Evolutionary conservation across 768 basidiomycete species (phyloP).

Genomic region (Rhodotorula paludigena): DNA sequence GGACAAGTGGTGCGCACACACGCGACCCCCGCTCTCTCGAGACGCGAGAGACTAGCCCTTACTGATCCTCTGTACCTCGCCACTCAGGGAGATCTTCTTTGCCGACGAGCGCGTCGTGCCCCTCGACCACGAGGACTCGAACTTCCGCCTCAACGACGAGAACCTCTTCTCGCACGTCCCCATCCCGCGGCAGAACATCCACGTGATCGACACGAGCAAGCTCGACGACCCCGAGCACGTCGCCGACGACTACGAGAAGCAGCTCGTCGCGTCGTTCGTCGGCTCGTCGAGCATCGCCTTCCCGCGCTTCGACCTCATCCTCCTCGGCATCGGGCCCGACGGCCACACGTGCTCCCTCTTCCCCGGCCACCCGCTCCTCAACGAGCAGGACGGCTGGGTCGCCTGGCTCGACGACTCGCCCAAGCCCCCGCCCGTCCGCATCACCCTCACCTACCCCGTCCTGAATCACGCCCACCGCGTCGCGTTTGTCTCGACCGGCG

Average conservation of each 20-base stretch:
- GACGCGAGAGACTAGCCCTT: neutral
- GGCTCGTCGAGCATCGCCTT: conserved; percentile 89
- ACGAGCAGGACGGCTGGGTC: conserved; percentile 90
- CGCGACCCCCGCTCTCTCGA: neutral
- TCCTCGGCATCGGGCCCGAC: conserved; percentile 76
- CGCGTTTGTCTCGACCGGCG: conserved; percentile 82
- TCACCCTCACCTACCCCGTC: conserved; percentile 87
- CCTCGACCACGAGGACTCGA: conserved; percentile 86
- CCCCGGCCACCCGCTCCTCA: conserved; percentile 78
- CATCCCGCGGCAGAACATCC: conserved; percentile 70
- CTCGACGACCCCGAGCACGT: conserved; percentile 49
- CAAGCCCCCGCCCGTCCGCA: conserved; percentile 81
- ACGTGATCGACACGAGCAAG: conserved; percentile 63
- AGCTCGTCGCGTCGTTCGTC: conserved; percentile 84
- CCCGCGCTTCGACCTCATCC: conserved; percentile 93
- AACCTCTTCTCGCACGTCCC: conserved; percentile 76
- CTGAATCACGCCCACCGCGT: conserved; percentile 82
- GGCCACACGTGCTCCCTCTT: conserved; percentile 98
- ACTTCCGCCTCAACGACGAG: conserved; percentile 69
- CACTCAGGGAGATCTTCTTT: conserved; percentile 93
- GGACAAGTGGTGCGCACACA: conserved; percentile 77
- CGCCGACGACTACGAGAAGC: conserved; percentile 52
- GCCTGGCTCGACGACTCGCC: conserved; percentile 88
- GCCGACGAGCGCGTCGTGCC: conserved; percentile 94
- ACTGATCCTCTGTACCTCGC: no score